These are phyloP conservation scores for Pythium sukuiense DNA, from an alignment of 352 stramenopile genomes.

Conservation along the genomic window DNA sequence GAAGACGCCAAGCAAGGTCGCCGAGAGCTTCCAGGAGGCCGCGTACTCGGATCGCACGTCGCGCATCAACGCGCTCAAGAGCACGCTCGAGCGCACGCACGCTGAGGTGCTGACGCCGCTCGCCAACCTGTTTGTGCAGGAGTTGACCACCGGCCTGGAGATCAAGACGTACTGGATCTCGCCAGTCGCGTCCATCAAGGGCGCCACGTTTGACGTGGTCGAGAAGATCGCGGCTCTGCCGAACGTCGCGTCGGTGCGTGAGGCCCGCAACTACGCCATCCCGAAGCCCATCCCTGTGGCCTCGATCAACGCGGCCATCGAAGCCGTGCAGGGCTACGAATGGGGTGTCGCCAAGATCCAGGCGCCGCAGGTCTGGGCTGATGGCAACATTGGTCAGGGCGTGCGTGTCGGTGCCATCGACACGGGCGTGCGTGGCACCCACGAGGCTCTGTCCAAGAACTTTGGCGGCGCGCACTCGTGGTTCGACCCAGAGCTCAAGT, in stretches of 20 bases:
- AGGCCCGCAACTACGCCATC: conserved; percentile 8
- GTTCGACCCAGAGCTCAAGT: conserved; percentile 33
- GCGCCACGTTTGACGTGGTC: conserved; percentile 21
- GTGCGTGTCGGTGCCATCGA: conserved; percentile 30
- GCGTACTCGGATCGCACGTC: conserved; percentile 11
- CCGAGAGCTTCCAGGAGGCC: conserved; percentile 9
- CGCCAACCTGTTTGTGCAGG: conserved; percentile 1
- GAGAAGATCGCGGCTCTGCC: conserved; percentile 10
- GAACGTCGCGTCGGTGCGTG: not conserved
- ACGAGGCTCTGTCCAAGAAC: conserved; percentile 20
- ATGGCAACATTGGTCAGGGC: conserved; percentile 22
- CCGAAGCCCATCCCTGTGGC: not conserved
- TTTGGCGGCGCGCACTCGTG: conserved; percentile 17
- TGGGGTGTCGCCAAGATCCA: conserved; percentile 26
- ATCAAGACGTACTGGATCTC: conserved; percentile 31
- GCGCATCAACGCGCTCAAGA: conserved; percentile 22
- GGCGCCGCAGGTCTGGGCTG: conserved; percentile 19
- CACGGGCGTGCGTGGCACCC: conserved; percentile 24
- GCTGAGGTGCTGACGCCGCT: not conserved
- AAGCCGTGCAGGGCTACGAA: conserved; percentile 3
- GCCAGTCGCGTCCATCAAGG: conserved; percentile 30
- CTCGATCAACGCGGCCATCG: not conserved
- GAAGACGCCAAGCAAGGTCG: not conserved
- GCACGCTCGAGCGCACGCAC: conserved; percentile 11
- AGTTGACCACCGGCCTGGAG: conserved; percentile 1